Percentiles rank a stretch among this genome's conserved stretches.
phyloP scores from a whole-genome alignment of 129 eudicot species.

The Silybum marianum region DNA sequence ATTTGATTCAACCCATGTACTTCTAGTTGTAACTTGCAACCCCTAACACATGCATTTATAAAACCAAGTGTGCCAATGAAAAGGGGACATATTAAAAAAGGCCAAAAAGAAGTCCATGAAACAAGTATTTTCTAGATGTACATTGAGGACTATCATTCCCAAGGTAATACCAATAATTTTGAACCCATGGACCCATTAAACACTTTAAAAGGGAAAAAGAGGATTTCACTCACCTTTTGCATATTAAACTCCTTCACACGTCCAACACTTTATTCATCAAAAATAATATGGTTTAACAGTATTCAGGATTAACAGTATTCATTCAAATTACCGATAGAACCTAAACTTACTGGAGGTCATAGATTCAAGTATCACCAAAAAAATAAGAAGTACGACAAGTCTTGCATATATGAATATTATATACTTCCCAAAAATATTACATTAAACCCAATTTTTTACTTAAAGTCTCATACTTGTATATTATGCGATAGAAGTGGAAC shows the following conservation, averaged over 20 bases:
- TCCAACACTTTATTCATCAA: background rate
- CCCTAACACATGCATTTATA: background rate
- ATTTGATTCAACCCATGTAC: background rate
- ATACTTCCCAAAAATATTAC: too few relatives aligned
- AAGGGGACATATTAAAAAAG: constrained; percentile 22
- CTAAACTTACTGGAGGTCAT: background rate
- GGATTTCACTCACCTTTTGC: constrained; percentile 10
- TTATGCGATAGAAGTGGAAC: background rate
- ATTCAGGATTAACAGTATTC: too few relatives aligned
- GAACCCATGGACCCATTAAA: constrained; percentile 21
- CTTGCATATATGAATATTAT: background rate
- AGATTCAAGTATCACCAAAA: background rate
- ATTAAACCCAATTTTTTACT: background rate
- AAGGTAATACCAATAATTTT: constrained; percentile 28
- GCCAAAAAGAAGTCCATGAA: constrained; percentile 32
- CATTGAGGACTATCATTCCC: background rate
- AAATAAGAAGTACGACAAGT: too few relatives aligned
- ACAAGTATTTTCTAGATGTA: constrained; percentile 29
- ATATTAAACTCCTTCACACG: constrained; percentile 16
- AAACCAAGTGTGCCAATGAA: background rate
- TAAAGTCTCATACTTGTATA: background rate
- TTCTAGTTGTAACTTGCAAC: too few relatives aligned
- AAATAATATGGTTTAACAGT: background rate
- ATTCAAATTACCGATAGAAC: too few relatives aligned
- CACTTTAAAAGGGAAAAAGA: constrained; percentile 14